Conservation (phyloP, 768 basidiomycete species). For the Glaciozyma martinii region DNA sequence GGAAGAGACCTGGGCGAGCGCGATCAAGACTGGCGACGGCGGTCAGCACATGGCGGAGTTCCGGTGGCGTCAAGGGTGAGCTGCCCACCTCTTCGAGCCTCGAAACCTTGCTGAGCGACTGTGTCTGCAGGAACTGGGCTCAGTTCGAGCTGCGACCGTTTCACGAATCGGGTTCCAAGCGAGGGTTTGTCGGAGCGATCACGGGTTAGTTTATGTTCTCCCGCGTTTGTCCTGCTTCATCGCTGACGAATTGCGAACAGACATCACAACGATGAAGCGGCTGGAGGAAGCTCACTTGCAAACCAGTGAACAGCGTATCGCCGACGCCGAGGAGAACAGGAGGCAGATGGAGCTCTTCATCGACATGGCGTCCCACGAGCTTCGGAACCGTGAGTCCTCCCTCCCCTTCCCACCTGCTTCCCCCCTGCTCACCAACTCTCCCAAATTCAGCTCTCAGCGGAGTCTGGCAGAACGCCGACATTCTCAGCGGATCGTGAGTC, state of each 20-base stretch:
- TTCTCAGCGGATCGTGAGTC: conserved; percentile 13
- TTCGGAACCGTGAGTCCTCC: conserved; percentile 12
- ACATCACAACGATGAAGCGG: neutral
- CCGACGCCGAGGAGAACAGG: conserved; percentile 27
- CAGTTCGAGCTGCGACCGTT: conserved; percentile 18
- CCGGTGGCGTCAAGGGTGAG: neutral
- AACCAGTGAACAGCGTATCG: conserved; percentile 18
- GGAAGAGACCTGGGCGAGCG: neutral
- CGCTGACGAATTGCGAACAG: neutral
- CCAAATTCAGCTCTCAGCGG: neutral
- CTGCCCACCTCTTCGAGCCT: neutral
- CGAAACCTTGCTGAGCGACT: too few species aligned
- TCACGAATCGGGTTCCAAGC: neutral
- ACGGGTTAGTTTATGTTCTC: conserved; percentile 3
- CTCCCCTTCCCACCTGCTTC: neutral
- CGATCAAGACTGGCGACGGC: neutral
- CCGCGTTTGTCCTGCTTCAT: too few species aligned
- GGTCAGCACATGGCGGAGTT: neutral
- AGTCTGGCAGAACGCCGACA: conserved; percentile 31
- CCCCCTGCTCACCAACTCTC: neutral
- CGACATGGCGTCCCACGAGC: conserved; percentile 11
- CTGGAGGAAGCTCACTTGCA: conserved; percentile 14
- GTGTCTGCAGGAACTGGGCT: conserved; percentile 2
- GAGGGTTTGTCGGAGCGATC: conserved; percentile 9
- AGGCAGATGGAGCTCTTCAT: conserved; percentile 12